phyloP scores from a whole-genome alignment of 2,329 filamentous ascomycete genomes.

The Cadophora malorum region DNA sequence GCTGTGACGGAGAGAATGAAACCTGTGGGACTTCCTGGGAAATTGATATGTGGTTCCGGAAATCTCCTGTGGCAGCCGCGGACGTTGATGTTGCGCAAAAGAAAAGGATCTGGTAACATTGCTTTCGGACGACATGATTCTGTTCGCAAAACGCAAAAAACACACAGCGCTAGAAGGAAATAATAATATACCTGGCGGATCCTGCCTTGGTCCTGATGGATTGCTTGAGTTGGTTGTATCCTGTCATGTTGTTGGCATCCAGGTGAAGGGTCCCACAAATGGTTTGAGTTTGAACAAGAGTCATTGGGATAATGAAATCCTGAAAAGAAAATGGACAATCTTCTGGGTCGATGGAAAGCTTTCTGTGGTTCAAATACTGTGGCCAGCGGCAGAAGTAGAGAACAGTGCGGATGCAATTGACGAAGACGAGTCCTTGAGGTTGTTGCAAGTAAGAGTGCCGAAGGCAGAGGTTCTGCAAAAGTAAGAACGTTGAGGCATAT shows the following conservation, averaged over 20 bases:
- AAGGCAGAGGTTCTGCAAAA: constrained; percentile 30
- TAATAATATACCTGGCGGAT: constrained; percentile 45
- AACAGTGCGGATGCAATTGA: constrained; percentile 22
- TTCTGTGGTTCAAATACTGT: constrained; percentile 26
- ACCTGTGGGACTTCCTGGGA: constrained; percentile 22
- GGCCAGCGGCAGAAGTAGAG: constrained; percentile 34
- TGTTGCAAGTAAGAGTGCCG: constrained; percentile 35
- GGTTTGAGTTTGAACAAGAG: constrained; percentile 43
- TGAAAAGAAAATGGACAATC: constrained; percentile 27
- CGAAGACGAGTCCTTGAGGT: constrained; percentile 21
- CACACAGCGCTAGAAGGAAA: constrained; percentile 33
- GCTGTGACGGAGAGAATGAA: constrained; percentile 27
- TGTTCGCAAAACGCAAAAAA: constrained; percentile 33
- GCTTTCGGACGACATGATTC: constrained; percentile 41
- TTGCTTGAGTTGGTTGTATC: constrained; percentile 40
- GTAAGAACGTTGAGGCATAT: constrained; percentile 32
- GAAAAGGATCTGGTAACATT: constrained; percentile 42
- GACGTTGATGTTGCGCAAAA: constrained; percentile 29
- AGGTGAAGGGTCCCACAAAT: constrained; percentile 39
- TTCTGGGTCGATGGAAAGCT: constrained; percentile 29
- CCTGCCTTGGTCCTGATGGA: constrained; percentile 41
- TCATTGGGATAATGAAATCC: constrained; percentile 41
- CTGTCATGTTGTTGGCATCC: constrained; percentile 42
- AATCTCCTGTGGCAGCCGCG: constrained; percentile 19
- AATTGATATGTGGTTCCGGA: constrained; percentile 10